Percentiles rank a stretch among this genome's conserved stretches.
Conservation (phyloP, 2,329 filamentous ascomycete genomes). For the Coniochaeta sp. region DNA sequence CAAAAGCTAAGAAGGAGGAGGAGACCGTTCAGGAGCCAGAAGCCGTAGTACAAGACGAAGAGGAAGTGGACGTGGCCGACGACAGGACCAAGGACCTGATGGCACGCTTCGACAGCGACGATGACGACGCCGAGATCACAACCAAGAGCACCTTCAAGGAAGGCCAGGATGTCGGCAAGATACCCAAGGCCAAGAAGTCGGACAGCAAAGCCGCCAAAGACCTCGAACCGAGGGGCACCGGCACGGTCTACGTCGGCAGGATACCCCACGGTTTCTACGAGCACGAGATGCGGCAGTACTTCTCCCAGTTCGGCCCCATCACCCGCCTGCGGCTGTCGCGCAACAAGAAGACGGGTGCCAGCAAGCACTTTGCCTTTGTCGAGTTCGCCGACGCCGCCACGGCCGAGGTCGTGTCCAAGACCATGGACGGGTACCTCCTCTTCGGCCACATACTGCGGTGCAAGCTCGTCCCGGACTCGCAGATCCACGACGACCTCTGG, state of each 20-base stretch:
- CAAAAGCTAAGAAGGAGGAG: constrained; percentile 4
- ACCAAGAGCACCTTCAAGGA: constrained; percentile 16
- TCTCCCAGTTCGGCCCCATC: constrained; percentile 86
- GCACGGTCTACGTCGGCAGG: constrained; percentile 83
- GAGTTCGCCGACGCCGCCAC: constrained; percentile 73
- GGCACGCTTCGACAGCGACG: constrained; percentile 15
- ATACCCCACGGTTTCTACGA: constrained; percentile 76
- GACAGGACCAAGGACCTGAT: constrained; percentile 17
- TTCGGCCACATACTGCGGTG: constrained; percentile 93
- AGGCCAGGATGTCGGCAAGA: constrained; percentile 26
- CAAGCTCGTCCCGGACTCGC: constrained; percentile 66
- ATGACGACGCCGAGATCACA: constrained; percentile 8
- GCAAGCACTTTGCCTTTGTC: constrained; percentile 92
- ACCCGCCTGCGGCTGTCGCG: constrained; percentile 73
- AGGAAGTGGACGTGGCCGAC: constrained; percentile 15
- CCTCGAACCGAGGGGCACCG: constrained; percentile 47
- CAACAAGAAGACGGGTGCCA: constrained; percentile 84
- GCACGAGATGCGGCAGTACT: constrained; percentile 88
- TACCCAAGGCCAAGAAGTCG: constrained; percentile 37
- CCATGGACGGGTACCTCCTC: constrained; percentile 96
- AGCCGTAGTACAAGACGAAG: constrained; percentile 4
- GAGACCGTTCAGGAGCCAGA: constrained; percentile 4
- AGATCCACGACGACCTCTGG: constrained; percentile 76
- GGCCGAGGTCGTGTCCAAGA: constrained; percentile 87
- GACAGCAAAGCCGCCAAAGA: constrained; percentile 24